These are phyloP conservation scores for Pichia thaimueangensis DNA, from an alignment of 805 yeast species.

Conservation along the genomic window DNA sequence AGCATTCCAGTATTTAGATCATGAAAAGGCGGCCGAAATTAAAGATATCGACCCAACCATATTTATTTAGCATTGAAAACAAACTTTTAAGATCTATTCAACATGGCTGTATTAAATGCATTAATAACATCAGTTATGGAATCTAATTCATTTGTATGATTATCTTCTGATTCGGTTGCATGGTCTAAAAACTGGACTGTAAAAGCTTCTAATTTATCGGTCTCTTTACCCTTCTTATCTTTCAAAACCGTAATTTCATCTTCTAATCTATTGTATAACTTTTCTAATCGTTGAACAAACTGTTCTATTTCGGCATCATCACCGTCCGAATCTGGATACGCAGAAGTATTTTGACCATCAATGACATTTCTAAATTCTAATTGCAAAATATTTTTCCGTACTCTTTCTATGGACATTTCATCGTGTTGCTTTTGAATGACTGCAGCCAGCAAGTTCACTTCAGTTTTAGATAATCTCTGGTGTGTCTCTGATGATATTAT, in stretches of 20 bases:
- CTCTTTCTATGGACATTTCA: constrained; percentile 3
- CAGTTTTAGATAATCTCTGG: constrained; percentile 4
- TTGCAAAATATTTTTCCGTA: constrained; percentile 13
- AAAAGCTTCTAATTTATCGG: constrained; percentile 20
- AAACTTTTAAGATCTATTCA: background rate
- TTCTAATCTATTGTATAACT: constrained; percentile 26
- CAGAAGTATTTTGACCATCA: constrained; percentile 6
- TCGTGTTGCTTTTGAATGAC: constrained; percentile 16
- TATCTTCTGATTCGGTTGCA: too few relatives aligned
- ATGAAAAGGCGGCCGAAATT: constrained; percentile 5
- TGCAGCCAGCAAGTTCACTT: constrained; percentile 15
- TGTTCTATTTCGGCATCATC: constrained; percentile 16
- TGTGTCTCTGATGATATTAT: constrained; percentile 12
- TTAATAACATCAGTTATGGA: constrained; percentile 1
- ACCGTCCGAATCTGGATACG: constrained; percentile 5
- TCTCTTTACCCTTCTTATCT: constrained; percentile 15
- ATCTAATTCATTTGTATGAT: too few relatives aligned
- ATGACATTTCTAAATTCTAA: constrained; percentile 11
- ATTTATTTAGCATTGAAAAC: constrained; percentile 15
- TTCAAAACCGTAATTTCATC: constrained; percentile 4
- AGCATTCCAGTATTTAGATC: constrained; percentile 19
- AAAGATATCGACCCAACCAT: constrained; percentile 17
- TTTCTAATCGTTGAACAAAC: constrained; percentile 21
- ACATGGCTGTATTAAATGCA: background rate
- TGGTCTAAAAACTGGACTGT: too few relatives aligned